Conservation (phyloP, 768 basidiomycete species). For the Exsudoporus frostii region DNA sequence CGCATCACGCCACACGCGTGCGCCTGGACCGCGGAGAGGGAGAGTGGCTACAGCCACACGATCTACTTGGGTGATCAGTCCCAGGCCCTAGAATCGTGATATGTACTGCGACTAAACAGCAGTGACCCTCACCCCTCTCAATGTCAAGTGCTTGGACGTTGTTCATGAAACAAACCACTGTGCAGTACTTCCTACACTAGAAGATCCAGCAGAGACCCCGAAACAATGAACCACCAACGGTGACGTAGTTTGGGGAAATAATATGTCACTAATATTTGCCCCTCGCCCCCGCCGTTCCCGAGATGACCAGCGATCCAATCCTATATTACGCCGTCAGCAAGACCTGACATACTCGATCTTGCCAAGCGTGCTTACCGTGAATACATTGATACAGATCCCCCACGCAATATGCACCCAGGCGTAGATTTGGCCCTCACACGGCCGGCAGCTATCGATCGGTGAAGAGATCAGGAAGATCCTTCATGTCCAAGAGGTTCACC, state of each 20-base stretch:
- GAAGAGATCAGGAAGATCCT: constrained; percentile 58
- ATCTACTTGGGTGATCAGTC: too few species aligned
- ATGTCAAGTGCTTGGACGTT: too few species aligned
- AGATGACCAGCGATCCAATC: too few species aligned
- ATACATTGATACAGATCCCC: background rate
- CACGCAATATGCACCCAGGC: background rate
- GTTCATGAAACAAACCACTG: too few species aligned
- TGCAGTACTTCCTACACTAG: too few species aligned
- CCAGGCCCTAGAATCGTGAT: too few species aligned
- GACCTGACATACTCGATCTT: background rate
- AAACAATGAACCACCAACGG: background rate
- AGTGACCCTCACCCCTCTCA: too few species aligned
- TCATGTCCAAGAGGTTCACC: constrained; percentile 63
- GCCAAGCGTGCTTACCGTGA: constrained; percentile 12
- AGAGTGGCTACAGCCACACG: too few species aligned
- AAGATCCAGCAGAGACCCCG: background rate
- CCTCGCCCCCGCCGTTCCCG: too few species aligned
- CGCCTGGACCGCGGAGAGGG: too few species aligned
- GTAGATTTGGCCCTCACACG: background rate
- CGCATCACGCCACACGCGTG: too few species aligned
- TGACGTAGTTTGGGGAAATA: background rate
- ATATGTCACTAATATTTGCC: background rate
- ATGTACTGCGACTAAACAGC: too few species aligned
- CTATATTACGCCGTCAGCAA: background rate
- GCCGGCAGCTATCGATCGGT: constrained; percentile 43